phyloP scores from a whole-genome alignment of 768 basidiomycete species.

The Collybia sordida region DNA sequence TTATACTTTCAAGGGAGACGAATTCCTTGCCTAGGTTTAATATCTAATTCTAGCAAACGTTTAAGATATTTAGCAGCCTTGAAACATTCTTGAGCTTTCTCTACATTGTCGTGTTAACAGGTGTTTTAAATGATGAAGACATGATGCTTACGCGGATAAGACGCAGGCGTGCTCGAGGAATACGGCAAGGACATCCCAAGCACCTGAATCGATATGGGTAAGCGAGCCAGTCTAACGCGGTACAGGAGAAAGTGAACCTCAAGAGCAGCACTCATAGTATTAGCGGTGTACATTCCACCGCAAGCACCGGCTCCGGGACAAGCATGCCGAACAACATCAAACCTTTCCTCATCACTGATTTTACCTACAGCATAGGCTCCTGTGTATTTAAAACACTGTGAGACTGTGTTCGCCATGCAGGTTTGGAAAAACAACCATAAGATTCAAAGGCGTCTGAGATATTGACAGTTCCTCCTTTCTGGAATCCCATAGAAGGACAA shows the following conservation, averaged over 20 bases:
- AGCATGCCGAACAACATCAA: constrained; percentile 83
- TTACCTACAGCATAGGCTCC: constrained; percentile 76
- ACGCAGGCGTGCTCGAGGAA: constrained; percentile 76
- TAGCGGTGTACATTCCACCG: constrained; percentile 90
- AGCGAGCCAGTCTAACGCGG: not conserved
- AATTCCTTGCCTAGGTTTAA: constrained; percentile 67
- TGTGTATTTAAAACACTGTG: constrained; percentile 20
- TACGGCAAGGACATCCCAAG: constrained; percentile 86
- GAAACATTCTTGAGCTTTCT: constrained; percentile 81
- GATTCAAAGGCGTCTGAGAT: constrained; percentile 86
- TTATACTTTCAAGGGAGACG: not conserved
- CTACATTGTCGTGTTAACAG: constrained; percentile 32
- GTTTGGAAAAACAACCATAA: constrained; percentile 48
- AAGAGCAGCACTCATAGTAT: constrained; percentile 85
- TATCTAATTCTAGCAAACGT: constrained; percentile 68
- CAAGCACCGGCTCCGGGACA: constrained; percentile 86
- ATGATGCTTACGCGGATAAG: constrained; percentile 53
- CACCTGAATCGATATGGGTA: constrained; percentile 29
- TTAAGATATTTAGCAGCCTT: constrained; percentile 78
- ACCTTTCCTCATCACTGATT: constrained; percentile 76
- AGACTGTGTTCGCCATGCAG: not conserved
- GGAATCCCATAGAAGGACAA: constrained; percentile 75
- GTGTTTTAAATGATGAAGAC: constrained; percentile 1
- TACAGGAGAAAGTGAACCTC: constrained; percentile 38
- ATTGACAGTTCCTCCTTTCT: constrained; percentile 81